Evolutionary conservation across 306 rosid species (phyloP).

Genomic region (Citrullus mucosospermus): DNA sequence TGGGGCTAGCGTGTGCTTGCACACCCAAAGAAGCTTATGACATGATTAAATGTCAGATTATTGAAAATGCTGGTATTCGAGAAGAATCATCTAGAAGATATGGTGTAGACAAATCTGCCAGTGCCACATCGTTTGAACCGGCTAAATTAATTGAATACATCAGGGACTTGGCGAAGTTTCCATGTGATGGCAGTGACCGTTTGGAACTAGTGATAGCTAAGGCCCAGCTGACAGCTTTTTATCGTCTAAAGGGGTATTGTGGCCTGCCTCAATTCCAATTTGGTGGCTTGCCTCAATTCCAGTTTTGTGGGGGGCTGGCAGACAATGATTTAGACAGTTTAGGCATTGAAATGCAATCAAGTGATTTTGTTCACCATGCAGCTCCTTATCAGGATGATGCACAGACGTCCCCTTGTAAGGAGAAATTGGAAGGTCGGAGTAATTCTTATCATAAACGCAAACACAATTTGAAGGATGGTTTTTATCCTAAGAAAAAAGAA

Average conservation of each 20-base stretch:
- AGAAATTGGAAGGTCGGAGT: conserved; percentile 20
- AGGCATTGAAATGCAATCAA: conserved; percentile 18
- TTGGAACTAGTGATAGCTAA: conserved; percentile 66
- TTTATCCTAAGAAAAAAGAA: conserved; percentile 44
- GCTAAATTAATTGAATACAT: conserved; percentile 36
- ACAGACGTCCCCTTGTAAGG: conserved; percentile 21
- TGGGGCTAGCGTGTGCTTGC: conserved; percentile 75
- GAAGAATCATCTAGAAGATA: conserved; percentile 33
- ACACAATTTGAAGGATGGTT: conserved; percentile 47
- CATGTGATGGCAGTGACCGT: conserved; percentile 40
- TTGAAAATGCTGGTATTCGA: conserved; percentile 76
- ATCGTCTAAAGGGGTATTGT: conserved; percentile 57
- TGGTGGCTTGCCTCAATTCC: conserved; percentile 71
- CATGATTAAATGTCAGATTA: conserved; percentile 37
- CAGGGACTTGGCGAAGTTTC: conserved; percentile 45
- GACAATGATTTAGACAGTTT: conserved; percentile 34
- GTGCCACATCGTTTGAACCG: conserved; percentile 46
- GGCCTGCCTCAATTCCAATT: conserved; percentile 64
- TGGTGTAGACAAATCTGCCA: conserved; percentile 40
- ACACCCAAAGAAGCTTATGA: conserved; percentile 43
- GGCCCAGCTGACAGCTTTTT: conserved; percentile 72
- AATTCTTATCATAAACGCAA: conserved; percentile 57
- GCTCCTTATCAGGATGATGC: conserved; percentile 27
- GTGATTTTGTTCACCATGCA: conserved; percentile 27
- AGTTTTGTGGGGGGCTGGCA: conserved; percentile 40